Conservation (phyloP, 192 early-diverging fungal species). For the Dispira parvispora region DNA sequence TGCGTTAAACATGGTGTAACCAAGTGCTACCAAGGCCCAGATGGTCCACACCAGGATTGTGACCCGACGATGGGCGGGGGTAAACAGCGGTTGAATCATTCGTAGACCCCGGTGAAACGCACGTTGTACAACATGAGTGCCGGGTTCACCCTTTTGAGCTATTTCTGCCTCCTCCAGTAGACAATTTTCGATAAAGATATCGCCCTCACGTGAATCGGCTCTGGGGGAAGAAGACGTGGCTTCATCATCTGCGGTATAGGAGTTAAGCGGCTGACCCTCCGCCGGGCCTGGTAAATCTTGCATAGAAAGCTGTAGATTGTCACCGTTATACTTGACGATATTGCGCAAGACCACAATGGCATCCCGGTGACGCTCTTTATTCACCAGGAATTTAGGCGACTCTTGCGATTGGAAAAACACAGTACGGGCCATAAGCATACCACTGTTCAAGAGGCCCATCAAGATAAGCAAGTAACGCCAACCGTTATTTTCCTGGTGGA, state of each 20-base stretch:
- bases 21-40: slow-evolving; percentile 59
- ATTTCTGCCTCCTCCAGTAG: no score
- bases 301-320: slow-evolving; percentile 12
- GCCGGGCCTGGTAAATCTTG: not conserved
- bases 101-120: not conserved
- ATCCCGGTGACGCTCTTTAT: slow-evolving; percentile 39
- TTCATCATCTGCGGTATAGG: not conserved
- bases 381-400: slow-evolving; percentile 62
- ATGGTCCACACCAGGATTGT: slow-evolving; percentile 58
- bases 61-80: slow-evolving; percentile 32
- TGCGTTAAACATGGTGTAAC: slow-evolving; percentile 79
- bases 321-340: slow-evolving; percentile 46
- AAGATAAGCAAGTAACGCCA: slow-evolving; percentile 63
- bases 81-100: slow-evolving; percentile 34
- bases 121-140: no score
- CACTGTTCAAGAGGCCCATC: slow-evolving; percentile 37
- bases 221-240: not conserved
- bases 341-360: slow-evolving; percentile 48
- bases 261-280: no score
- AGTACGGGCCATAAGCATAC: slow-evolving; percentile 55
- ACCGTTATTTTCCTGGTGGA: slow-evolving; percentile 47
- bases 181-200: no score
- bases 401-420: slow-evolving; percentile 54
- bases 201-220: no score
- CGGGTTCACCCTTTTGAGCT: no score